Evolutionary conservation across 257 asterid genomes (phyloP).

Genomic region (Nemophila menziesii): DNA sequence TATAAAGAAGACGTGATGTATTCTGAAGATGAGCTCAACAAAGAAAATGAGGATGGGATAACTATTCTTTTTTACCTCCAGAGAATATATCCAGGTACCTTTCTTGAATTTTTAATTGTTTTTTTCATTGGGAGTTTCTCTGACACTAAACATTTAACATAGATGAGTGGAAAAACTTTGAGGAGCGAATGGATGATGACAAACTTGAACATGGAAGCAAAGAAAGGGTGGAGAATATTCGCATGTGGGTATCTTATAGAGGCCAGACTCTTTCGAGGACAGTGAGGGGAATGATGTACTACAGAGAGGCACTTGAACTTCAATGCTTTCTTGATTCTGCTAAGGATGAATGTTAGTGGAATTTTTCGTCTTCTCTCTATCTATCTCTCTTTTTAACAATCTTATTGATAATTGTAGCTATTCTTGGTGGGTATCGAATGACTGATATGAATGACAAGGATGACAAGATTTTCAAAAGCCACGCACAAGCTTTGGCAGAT

Average conservation of each 20-base stretch:
- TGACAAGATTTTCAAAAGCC: slow-evolving; percentile 48
- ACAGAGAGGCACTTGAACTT: slow-evolving; percentile 82
- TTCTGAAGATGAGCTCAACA: slow-evolving; percentile 77
- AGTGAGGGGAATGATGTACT: slow-evolving; percentile 99
- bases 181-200: slow-evolving; percentile 57
- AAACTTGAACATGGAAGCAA: slow-evolving; percentile 20
- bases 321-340: slow-evolving; percentile 93
- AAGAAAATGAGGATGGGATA: slow-evolving; percentile 93
- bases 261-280: slow-evolving; percentile 98
- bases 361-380: slow-evolving; percentile 9
- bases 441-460: slow-evolving; percentile 37
- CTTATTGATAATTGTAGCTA: slow-evolving; percentile 64
- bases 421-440: slow-evolving; percentile 69
- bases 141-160: slow-evolving; percentile 11
- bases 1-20: slow-evolving; percentile 82
- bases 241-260: slow-evolving; percentile 93
- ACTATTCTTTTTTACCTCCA: slow-evolving; percentile 82
- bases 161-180: slow-evolving; percentile 91
- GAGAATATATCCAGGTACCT: slow-evolving; percentile 87
- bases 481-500: slow-evolving; percentile 87
- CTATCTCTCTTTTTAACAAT: slow-evolving; percentile 3
- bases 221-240: slow-evolving; percentile 36
- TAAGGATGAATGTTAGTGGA: slow-evolving; percentile 62
- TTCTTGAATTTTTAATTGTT: slow-evolving; percentile 5
- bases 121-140: background rate